phyloP scores from a whole-genome alignment of 2,329 filamentous ascomycete genomes.

The Scopulariopsis brevicaulis region DNA sequence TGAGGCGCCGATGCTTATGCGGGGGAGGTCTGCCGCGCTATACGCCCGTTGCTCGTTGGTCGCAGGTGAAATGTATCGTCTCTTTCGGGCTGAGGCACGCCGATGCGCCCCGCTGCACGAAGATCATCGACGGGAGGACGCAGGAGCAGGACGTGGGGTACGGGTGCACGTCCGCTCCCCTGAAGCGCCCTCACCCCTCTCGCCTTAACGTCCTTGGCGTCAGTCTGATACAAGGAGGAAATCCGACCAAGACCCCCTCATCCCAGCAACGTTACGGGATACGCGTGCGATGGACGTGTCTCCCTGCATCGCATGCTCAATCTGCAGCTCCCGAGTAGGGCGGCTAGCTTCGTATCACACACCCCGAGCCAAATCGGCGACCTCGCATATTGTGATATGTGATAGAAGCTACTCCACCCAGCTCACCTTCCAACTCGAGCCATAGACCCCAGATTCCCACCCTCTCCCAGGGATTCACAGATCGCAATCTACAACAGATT shows the following conservation, averaged over 20 bases:
- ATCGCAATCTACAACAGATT: background rate
- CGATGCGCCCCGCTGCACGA: background rate
- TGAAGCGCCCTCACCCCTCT: background rate
- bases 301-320: background rate
- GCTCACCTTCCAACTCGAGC: background rate
- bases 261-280: background rate
- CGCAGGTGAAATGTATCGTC: background rate
- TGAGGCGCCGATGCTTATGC: background rate
- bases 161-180: background rate
- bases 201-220: background rate
- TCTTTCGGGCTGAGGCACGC: background rate
- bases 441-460: background rate
- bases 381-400: background rate
- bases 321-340: background rate
- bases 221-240: background rate
- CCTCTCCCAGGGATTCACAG: background rate
- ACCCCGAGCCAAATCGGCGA: background rate
- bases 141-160: background rate
- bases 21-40: background rate
- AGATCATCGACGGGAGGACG: background rate
- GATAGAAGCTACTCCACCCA: background rate
- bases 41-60: background rate
- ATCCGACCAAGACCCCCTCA: background rate
- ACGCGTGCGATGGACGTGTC: background rate
- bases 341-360: background rate